A percentile compares a stretch with the other conserved stretches of the same genome.
Evolutionary conservation across 108 stramenopile species (phyloP).

Genomic region (Discostella stelligeroides): DNA sequence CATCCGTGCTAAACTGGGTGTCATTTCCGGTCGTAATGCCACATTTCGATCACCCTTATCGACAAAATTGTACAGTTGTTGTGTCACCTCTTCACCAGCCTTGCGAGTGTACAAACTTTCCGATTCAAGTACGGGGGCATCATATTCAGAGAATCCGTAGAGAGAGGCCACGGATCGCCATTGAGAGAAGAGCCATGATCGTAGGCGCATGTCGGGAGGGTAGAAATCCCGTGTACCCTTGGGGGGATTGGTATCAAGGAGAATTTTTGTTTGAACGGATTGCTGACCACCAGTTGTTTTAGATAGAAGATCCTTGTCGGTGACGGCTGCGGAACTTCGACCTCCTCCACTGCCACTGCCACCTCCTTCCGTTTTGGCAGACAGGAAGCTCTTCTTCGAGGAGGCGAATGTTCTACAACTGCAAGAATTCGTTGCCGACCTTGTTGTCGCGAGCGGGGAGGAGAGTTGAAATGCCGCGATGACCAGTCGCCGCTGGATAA

Average conservation of each 20-base stretch:
- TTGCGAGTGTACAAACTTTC: conserved; percentile 95
- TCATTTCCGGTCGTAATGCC: conserved; percentile 96
- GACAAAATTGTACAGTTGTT: conserved; percentile 97
- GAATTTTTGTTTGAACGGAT: conserved; percentile 6
- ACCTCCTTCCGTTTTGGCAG: conserved; percentile 5
- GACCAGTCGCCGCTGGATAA: conserved; percentile 11
- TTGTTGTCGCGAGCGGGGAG: background rate
- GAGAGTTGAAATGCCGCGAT: conserved; percentile 30
- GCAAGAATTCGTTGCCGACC: background rate
- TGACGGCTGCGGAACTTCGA: conserved; percentile 71
- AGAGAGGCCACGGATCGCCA: conserved; percentile 80
- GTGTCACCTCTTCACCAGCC: conserved; percentile 98
- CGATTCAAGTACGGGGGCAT: conserved; percentile 95
- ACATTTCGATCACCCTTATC: conserved; percentile 94
- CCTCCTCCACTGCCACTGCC: conserved; percentile 41
- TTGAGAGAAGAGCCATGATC: conserved; percentile 94
- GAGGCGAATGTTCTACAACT: background rate
- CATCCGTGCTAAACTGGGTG: conserved; percentile 96
- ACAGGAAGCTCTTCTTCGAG: conserved; percentile 7
- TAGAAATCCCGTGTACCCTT: conserved; percentile 98
- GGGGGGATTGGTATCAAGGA: conserved; percentile 77
- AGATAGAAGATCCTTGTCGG: conserved; percentile 66
- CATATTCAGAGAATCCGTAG: conserved; percentile 96
- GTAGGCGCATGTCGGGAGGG: conserved; percentile 94
- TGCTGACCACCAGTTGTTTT: conserved; percentile 44